Evolutionary conservation across 2,329 filamentous ascomycete species (phyloP).

Genomic region (Pseudopyrenochaeta lycopersici): DNA sequence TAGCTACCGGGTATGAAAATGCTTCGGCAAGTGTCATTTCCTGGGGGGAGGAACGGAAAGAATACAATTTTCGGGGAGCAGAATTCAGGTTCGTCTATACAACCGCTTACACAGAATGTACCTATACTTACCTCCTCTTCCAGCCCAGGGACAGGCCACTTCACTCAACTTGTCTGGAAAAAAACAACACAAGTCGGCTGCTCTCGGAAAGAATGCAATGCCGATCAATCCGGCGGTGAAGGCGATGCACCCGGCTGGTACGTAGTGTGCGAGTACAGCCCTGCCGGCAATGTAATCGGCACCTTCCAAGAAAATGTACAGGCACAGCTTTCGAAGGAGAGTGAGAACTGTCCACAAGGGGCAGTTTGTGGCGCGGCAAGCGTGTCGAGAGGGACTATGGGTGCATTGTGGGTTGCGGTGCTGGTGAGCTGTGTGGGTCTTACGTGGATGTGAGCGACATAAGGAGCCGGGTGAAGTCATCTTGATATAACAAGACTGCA

Average conservation of each 20-base stretch:
- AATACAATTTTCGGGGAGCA: slow-evolving; percentile 67
- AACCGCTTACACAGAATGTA: slow-evolving; percentile 44
- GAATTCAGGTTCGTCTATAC: slow-evolving; percentile 63
- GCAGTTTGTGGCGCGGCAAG: background rate
- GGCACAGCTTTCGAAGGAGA: slow-evolving; percentile 6
- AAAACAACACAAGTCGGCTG: slow-evolving; percentile 33
- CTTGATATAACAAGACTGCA: no score
- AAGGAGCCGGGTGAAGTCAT: no score
- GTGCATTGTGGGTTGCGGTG: background rate
- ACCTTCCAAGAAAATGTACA: slow-evolving; percentile 46
- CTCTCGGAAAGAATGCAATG: slow-evolving; percentile 26
- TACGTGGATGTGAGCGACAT: background rate
- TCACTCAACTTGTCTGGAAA: slow-evolving; percentile 42
- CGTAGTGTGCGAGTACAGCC: slow-evolving; percentile 51
- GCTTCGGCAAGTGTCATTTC: slow-evolving; percentile 67
- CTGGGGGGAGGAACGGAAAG: slow-evolving; percentile 69
- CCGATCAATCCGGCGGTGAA: slow-evolving; percentile 3
- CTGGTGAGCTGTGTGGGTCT: background rate
- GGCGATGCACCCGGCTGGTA: slow-evolving; percentile 34
- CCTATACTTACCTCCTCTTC: slow-evolving; percentile 52
- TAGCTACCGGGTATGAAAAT: slow-evolving; percentile 72
- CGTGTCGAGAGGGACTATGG: background rate
- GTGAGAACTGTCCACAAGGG: slow-evolving; percentile 1
- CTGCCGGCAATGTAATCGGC: slow-evolving; percentile 48
- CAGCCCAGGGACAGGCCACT: slow-evolving; percentile 54